Base-by-base conservation (phyloP, 139 green algal genomes). In the Spirogloea muscicola region DNA sequence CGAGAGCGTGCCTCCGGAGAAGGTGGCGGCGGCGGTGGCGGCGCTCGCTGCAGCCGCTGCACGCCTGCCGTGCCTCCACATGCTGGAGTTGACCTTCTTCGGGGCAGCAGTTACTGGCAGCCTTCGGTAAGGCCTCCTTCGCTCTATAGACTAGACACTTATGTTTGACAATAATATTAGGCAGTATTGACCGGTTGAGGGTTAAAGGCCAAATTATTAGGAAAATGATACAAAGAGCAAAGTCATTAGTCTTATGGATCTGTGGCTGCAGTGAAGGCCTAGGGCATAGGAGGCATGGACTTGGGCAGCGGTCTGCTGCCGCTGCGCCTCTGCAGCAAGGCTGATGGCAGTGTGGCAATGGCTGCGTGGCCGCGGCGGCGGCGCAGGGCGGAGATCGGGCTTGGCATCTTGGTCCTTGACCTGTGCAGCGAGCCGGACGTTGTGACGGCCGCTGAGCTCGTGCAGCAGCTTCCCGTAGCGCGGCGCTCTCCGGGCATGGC, bases 41-140 rank as follows among this genome's bases (percentile, higher is more conserved):
- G 64, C 63, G 31, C 38, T 69, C 31, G 27, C 46, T 6, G 72
- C 66, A 16, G 18, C 77, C 3, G 72, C 58, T 7, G 66, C 58
- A 0, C 43, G 67, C 29, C 62, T 91, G 82, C 81, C 80, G 0
- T 16, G 34, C 1, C 83, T 92, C 57, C 52, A 55, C 21, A 76
- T 83, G 31, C 44, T 92, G 41, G 88, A 92, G 65, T 71, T 92
- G 0, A 88, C 83, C 0, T 91, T 91, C 82, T 82, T 88, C 13
- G 74, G 79, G 3, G 72, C 74, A 3, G 79, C 31, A 3, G 31
- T 71, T 36, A 29, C 18, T 2, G 68, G 21, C 44, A 3, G n/a
- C 6, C n/a, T 65, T 27, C 27, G 67, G 66, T 4, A 1, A 37
- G n/a, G 29, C 10, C 3, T 49, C 65, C 34, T 25, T 7, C 3